Base-by-base conservation (phyloP, 108 stramenopile species). In the Pseudonitzschia delicatissima region DNA sequence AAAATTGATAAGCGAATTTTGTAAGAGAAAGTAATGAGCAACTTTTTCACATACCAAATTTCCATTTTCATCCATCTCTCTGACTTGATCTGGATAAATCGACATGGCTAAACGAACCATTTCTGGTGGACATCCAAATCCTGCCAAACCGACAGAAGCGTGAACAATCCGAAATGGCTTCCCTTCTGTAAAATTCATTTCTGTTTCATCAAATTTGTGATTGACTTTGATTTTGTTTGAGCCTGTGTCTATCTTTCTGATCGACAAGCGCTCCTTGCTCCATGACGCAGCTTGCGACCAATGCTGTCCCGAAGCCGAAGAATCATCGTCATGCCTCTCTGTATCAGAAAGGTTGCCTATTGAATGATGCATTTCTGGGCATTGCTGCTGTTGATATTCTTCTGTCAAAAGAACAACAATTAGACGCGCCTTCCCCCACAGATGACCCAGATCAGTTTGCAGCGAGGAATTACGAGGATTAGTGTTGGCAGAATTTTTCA, bases 1-100 rank as follows among this genome's bases (percentile, higher is more conserved):
- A 57, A 5, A 18, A n/a, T n/a, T n/a, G n/a, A n/a, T n/a, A 7
- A 23, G 42, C 2, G 42, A 2, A 48, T 23, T 48, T 5, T 48
- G 47, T 48, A 48, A 39, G 37, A 39, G 37, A 11, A 11, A 39
- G 11, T 8, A 39, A 11, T 39, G 40, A 42, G 40, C 13, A 12
- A 42, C 40, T 13, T 42, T 13, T 13, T 50, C 13, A 28, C 65
- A 2, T 66, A 66, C 65, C 17, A 78, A 63, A 53, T 77, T 77
- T 5, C 81, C 81, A 59, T 78, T 77, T 65, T 75, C 81, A 39
- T 82, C 81, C 77, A 78, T 78, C 57, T 82, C 81, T n/a, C 62
- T 36, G 20, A 82, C 77, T 76, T 82, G 81, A 17, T 78, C 34
- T 4, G 81, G 81, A 75, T 82, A 66, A 44, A 82, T 63, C 5